Evolutionary conservation across 768 basidiomycete genomes (phyloP), one percentile per base, ranked within the genome.

Genomic region (Tulasnella sp.): DNA sequence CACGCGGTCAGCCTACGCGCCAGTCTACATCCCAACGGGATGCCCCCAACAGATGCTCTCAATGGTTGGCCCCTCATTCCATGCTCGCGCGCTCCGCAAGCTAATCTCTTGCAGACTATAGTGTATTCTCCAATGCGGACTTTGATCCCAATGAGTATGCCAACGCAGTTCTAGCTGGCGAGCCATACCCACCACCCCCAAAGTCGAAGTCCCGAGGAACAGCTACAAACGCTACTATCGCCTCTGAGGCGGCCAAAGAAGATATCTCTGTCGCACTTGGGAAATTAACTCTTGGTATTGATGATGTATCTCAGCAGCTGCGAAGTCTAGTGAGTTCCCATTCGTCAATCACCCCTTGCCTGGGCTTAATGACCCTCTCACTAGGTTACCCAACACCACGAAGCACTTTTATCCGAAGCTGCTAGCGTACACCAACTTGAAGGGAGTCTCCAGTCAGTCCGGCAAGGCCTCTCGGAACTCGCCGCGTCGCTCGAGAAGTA

Each of bases 131-230:
- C 37, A 86, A 84, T 54, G 82, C 89, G 1, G 86, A 90, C 40
- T 99, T 98, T 82, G 91, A 97, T 81, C 87, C 93, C 19, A 92
- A 93, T 80, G 91, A 92, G 54, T 97, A 96, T 82, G 96, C 96
- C 2, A 96, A 96, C 82, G 90, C 93, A 19, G 88, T 97, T 74
- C 87, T 98, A 31, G 91, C 95, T 5, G 92, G 93, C 34, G 91
- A 95, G 79, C 81, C 89, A 0, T 94, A 96, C 81, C 88, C 90
- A 15, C 82, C 86, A 71, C 84, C 83, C 76, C 75, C n/a, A 19
- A 78, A 49, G 8, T 76, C 75, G 69, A 76, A 39, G 70, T 81
- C 11, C 77, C 80, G 79, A 76, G 81, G 25, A 79, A 85, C 17
- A 81, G 83, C 0, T 85, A 87, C 34, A 89, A 90, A 71, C 87